phyloP scores from a whole-genome alignment of 768 basidiomycete species.

The Amanita phalloides region DNA sequence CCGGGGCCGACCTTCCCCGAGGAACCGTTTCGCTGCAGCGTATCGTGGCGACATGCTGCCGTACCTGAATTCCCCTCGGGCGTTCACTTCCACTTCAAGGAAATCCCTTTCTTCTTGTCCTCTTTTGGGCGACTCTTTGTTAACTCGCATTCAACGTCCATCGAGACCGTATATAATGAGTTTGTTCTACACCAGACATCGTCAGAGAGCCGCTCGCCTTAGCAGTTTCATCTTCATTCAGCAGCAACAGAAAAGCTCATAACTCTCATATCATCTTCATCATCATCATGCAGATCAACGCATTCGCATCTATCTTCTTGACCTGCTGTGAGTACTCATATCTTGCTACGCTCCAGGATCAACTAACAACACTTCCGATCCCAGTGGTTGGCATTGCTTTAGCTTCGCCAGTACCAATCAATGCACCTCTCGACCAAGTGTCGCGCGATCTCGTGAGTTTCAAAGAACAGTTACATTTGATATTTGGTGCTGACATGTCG shows the following conservation, averaged over 20 bases:
- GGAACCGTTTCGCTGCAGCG: not conserved
- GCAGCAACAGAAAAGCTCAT: slow-evolving; percentile 2
- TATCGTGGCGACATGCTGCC: not conserved
- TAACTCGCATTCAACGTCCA: not conserved
- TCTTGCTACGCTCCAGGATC: not conserved
- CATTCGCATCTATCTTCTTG: slow-evolving; percentile 15
- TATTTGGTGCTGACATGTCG: not conserved
- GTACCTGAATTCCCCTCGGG: not conserved
- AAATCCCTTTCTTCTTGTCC: slow-evolving; percentile 13
- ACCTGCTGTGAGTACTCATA: slow-evolving; percentile 16
- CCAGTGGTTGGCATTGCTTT: slow-evolving; percentile 13
- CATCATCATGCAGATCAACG: slow-evolving; percentile 19
- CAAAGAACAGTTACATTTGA: not conserved
- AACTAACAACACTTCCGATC: not conserved
- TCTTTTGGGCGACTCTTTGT: slow-evolving; percentile 14
- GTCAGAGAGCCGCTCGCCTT: not conserved
- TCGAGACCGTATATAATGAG: slow-evolving; percentile 2
- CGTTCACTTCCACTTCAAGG: slow-evolving; percentile 8
- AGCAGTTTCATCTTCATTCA: not conserved
- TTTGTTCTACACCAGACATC: too few relatives aligned
- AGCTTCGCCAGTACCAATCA: slow-evolving; percentile 19
- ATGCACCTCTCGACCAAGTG: slow-evolving; percentile 13
- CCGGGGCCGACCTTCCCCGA: not conserved
- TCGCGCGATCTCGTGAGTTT: slow-evolving; percentile 10
- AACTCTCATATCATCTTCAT: not conserved